These are phyloP conservation scores for Chlorella sp. DNA, from an alignment of 139 green algal species.

Conservation along the genomic window DNA sequence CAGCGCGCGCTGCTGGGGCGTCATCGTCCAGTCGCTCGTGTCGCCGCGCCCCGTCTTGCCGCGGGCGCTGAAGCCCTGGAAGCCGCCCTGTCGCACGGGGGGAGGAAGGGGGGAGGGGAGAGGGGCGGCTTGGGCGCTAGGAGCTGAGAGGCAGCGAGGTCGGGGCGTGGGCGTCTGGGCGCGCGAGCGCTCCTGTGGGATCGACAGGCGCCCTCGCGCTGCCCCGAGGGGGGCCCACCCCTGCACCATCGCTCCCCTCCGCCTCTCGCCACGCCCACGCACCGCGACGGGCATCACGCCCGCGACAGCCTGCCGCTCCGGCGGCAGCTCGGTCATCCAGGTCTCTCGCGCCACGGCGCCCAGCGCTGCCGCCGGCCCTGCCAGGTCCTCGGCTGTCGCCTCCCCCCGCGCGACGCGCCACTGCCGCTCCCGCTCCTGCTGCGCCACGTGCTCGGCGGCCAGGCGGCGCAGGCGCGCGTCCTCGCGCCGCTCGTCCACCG, in stretches of 20 bases:
- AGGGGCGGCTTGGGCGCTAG: background rate
- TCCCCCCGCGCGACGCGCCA: slow-evolving; percentile 70
- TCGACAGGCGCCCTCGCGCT: too few relatives aligned
- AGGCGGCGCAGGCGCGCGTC: slow-evolving; percentile 59
- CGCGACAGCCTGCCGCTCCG: slow-evolving; percentile 24
- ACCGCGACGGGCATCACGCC: background rate
- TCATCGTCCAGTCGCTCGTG: slow-evolving; percentile 74
- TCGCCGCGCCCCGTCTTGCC: slow-evolving; percentile 50
- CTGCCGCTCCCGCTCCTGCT: slow-evolving; percentile 58
- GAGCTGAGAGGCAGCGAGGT: too few relatives aligned
- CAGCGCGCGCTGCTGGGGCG: slow-evolving; percentile 50
- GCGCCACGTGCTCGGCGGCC: slow-evolving; percentile 29
- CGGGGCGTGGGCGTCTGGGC: too few relatives aligned
- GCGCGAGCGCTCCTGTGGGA: too few relatives aligned
- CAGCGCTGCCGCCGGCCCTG: slow-evolving; percentile 15
- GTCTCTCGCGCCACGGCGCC: slow-evolving; percentile 43
- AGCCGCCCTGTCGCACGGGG: slow-evolving; percentile 10
- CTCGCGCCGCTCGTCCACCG: slow-evolving; percentile 56
- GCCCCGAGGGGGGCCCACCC: slow-evolving; percentile 1
- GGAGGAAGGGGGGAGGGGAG: background rate
- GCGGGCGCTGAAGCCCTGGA: slow-evolving; percentile 23
- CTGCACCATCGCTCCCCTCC: background rate
- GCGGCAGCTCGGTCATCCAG: slow-evolving; percentile 87
- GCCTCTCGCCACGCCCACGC: background rate
- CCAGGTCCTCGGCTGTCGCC: slow-evolving; percentile 52